Base-by-base conservation (phyloP, 2,329 filamentous ascomycete genomes). In the Emergomyces africanus region DNA sequence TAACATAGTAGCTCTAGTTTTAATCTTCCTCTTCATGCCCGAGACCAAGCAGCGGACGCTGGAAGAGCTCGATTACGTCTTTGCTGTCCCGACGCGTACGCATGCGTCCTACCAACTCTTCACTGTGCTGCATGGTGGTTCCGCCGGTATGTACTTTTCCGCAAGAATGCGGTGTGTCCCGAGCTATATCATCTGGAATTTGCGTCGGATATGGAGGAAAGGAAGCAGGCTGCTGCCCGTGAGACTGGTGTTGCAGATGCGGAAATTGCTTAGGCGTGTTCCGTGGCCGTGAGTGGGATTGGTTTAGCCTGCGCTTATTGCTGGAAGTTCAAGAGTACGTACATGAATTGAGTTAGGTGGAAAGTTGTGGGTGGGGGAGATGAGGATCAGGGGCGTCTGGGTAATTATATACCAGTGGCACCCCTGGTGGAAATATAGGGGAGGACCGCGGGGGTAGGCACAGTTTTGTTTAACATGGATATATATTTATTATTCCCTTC, bases 21-120 rank as follows among this genome's bases (percentile, higher is more conserved):
- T 87, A 73, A 86, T 87, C 62, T 85, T 85, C 74, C 73, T 86
- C 46, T 81, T 79, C 67, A 70, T 83, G 0, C 80, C 79, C 1
- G 80, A 82, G 66, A 82, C 80, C 5, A 82, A 81, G 62, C 77
- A 82, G 66, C 75, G 77, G 35, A 82, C 80, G 1, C 67, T 75
- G 8, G 79, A 82, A 66, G 81, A 83, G 66, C 72, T 87, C 35
- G 84, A 87, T 63, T 79, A 78, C 61, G 73, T 79, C 62, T 80
- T 80, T 66, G 81, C 80, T 3, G 82, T 86, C 4, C 81, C 82
- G 1, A 84, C 81, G 5, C 71, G 78, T n/a, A 78, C 75, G 53
- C 83, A 83, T 65, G 77, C 80, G 66, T 74, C 71, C 57, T 86
- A 86, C 63, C 82, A 86, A 66, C 64, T 80, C 15, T 78, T 72